Conservation (phyloP, 1,139 yeast genomes). For the Protomyces pachydermus region DNA sequence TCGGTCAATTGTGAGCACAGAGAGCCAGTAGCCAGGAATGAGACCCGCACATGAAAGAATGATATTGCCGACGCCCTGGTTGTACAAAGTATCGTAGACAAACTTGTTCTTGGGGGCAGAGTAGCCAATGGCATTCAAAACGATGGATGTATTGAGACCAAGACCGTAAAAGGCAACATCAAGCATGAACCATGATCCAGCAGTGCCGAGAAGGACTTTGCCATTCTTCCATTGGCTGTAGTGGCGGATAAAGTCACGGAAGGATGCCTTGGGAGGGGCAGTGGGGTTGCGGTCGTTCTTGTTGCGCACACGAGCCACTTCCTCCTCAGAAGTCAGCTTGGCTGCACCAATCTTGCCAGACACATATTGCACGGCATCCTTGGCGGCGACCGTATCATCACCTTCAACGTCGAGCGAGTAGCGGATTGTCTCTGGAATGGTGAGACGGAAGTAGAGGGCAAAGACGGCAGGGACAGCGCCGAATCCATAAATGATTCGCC, state of each 20-base stretch:
- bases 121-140: slow-evolving; percentile 78
- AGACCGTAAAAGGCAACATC: slow-evolving; percentile 94
- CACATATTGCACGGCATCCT: slow-evolving; percentile 45
- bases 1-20: slow-evolving; percentile 70
- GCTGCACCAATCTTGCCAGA: slow-evolving; percentile 38
- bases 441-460: slow-evolving; percentile 82
- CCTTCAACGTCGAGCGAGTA: slow-evolving; percentile 68
- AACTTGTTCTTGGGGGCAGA: slow-evolving; percentile 53
- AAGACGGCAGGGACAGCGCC: slow-evolving; percentile 83
- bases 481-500: slow-evolving; percentile 83
- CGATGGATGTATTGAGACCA: slow-evolving; percentile 70
- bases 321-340: slow-evolving; percentile 40
- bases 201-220: slow-evolving; percentile 83
- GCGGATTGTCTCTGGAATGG: slow-evolving; percentile 92
- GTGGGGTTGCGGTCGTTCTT: slow-evolving; percentile 52
- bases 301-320: slow-evolving; percentile 49
- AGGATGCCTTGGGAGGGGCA: slow-evolving; percentile 48
- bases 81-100: slow-evolving; percentile 64
- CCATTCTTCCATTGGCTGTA: slow-evolving; percentile 86
- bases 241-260: slow-evolving; percentile 47
- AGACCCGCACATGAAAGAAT: slow-evolving; percentile 88
- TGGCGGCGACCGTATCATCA: slow-evolving; percentile 47
- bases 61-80: slow-evolving; percentile 53
- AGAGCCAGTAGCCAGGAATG: slow-evolving; percentile 83
- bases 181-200: slow-evolving; percentile 92